Base-by-base conservation (phyloP, 1,284 basidiomycete genomes). In the Naganishia liquefaciens region DNA sequence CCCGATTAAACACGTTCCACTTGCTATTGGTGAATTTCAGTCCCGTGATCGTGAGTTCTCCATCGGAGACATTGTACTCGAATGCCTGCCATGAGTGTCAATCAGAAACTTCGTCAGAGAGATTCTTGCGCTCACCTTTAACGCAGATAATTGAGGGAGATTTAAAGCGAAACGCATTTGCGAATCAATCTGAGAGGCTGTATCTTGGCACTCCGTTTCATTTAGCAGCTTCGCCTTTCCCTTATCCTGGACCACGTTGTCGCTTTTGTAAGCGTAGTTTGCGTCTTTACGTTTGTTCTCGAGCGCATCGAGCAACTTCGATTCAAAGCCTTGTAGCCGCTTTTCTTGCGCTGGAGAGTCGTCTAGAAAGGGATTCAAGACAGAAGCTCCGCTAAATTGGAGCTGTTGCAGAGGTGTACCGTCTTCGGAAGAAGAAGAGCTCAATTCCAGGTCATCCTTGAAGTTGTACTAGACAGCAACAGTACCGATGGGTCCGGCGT, bases 391-490 rank as follows among this genome's bases (percentile, higher is more conserved):
- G 13, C 10, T 37, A 37, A 37, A 37, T 9, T 37, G 4, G 33
- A 37, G 6, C 9, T 37, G 5, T 33, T 5, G 13, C 33, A 37
- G 33, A 13, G 33, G 33, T 4, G 33, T 27, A 33, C 44, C 25
- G 43, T 43, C 37, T 9, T 25, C 46, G 2, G 57, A 50, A 11
- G 33, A 37, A 2, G 57, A 60, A 25, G 57, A 50, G 57, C 57
- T 60, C 21, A 60, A 25, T 10, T 60, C 57, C 21, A 60, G 47
- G 7, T 60, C 57, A 25, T 60, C 57, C 46, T 39, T 60, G 43
- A 58, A 30, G 44, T 58, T 21, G 21, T 58, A 58, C 55, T 58
- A 30, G 17, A 5, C 6, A 25, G 19, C 21, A 33, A n/a, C 19
- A 23, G n/a, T 33, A 27, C 9, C 42, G 33, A 33, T 5, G 13